Evolutionary conservation across 2,329 filamentous ascomycete species (phyloP).

Genomic region (Colletotrichum sp.): DNA sequence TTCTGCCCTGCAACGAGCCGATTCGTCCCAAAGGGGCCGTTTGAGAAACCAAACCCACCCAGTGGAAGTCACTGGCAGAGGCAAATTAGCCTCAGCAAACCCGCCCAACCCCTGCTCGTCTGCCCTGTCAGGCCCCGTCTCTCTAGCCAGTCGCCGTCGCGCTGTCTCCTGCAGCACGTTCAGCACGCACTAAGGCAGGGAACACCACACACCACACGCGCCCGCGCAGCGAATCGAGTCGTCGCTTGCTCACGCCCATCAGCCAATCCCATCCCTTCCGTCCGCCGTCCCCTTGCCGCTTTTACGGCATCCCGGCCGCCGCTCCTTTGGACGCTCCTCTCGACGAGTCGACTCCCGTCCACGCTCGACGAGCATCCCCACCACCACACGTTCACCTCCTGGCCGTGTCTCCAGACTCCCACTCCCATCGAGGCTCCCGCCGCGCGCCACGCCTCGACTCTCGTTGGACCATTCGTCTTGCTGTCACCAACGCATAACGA

Average conservation of each 20-base stretch:
- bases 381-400: constrained; percentile 4
- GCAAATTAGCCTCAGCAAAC: constrained; percentile 15
- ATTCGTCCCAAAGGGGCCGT: neutral
- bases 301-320: constrained; percentile 7
- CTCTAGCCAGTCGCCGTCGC: constrained; percentile 12
- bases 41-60: neutral
- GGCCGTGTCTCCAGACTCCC: constrained; percentile 7
- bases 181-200: constrained; percentile 30
- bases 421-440: constrained; percentile 12
- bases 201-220: constrained; percentile 32
- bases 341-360: constrained; percentile 1
- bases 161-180: constrained; percentile 27
- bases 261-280: constrained; percentile 9
- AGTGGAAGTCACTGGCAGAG: neutral
- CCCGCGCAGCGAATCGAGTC: constrained; percentile 29
- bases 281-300: constrained; percentile 25
- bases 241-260: constrained; percentile 28
- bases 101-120: neutral
- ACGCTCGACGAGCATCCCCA: neutral
- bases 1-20: constrained; percentile 7
- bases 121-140: constrained; percentile 9
- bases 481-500: constrained; percentile 17
- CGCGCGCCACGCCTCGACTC: constrained; percentile 19
- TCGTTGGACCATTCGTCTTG: constrained; percentile 16
- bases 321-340: neutral